Base-by-base conservation (phyloP, 331 rosid genomes). In the Rosa hybrid region DNA sequence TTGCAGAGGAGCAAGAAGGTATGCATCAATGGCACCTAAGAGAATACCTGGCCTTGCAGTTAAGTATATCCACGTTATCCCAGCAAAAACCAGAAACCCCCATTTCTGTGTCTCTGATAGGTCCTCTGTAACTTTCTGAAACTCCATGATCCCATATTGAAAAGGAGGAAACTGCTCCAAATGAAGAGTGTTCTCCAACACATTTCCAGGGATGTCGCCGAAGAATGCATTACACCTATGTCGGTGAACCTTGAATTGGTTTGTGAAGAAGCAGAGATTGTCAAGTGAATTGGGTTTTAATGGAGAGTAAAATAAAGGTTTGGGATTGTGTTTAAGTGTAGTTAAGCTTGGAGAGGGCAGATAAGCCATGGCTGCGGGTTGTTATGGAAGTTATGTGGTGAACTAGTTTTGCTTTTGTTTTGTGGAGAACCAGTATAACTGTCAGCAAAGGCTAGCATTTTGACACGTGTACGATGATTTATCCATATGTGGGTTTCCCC, bases 1-100 rank as follows among this genome's bases (percentile, higher is more conserved):
- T 81, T 92, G 96, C 70, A 89, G 77, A 45, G 97, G 97, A 81
- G 96, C 94, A 71, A 92, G 80, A 78, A 92, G 90, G 76, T 91
- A 92, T 7, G 94, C 78, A 84, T 92, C 97, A 81, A 92, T 82
- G 89, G 97, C 94, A 6, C 96, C 96, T 0, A 89, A 45, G 38
- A 92, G 94, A 63, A 92, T 89, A 71, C 96, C 94, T 0, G 97
- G 97, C 87, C 96, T 87, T 16, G 94, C 90, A 41, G 94, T 92
- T 67, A 92, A 84, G 82, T 92, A 92, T 79, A 87, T 53, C 97
- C 96, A 89, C 6, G 90, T 75, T 57, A 91, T 4, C 60, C 92
- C 92, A 41, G 90, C 92, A 68, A 92, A 60, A 72, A 75, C 77
- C 20, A 88, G 76, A 44, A 86, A 78, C 3, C 88, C 91, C 97